Base-by-base conservation (phyloP, 2,329 filamentous ascomycete genomes). In the Xenosphaeropsis pyriputrescens region DNA sequence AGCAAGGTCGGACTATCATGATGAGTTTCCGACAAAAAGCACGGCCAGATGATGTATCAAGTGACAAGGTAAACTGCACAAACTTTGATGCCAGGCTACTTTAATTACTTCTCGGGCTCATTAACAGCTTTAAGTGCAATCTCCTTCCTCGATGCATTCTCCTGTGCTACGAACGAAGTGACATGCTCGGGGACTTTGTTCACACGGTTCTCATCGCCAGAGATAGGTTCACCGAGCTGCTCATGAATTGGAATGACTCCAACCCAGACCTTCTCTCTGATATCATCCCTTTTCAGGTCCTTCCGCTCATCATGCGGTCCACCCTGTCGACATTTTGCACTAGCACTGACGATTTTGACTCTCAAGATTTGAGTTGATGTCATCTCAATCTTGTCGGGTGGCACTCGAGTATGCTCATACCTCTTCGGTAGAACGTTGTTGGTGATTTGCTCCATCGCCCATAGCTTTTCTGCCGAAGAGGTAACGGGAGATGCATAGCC, bases 381-480 rank as follows among this genome's bases (percentile, higher is more conserved):
- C 65, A 91, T 70, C 64, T 93, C 85, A 9, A 76, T 73, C 34
- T 65, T 65, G 33, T 75, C 80, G 1, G 84, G 83, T 4, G 84
- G 83, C 5, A 75, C 61, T 4, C 85, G 72, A 13, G 73, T 72
- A 50, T 80, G 65, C 14, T 67, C 62, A 75, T 82, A 93, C 5
- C 85, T 73, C 11, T 66, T 63, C 0, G 75, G 67, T 2, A 89
- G 68, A 11, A 89, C 74, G 29, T 70, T 67, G 55, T 93, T 70
- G 2, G 85, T 93, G 53, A 93, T 79, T 40, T 82, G 62, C 48
- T 77, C 61, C 75, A 93, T 80, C 6, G 84, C 85, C 60, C 72
- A 91, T 5, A 83, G 54, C 53, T 83, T 83, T 62, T 93, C 85
- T 2, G 67, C 70, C 0, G 60, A 56, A 42, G 80, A 72, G 2